A percentile compares a stretch with the other conserved stretches of the same genome.
Evolutionary conservation across 169 alveolate species (phyloP).

Genomic region (Perkinsus olseni): DNA sequence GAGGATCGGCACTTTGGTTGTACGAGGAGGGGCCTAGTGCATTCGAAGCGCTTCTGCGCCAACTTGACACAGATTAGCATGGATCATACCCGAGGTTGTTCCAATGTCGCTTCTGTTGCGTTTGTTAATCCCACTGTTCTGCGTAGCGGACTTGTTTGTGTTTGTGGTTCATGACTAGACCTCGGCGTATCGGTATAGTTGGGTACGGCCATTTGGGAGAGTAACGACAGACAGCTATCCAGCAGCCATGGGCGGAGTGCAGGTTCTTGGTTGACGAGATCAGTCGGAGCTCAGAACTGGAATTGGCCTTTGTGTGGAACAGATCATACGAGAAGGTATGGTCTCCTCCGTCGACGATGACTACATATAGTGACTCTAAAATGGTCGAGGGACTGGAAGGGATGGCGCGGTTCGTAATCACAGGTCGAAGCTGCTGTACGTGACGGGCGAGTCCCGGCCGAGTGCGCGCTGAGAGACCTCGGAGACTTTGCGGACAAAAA

Average conservation of each 20-base stretch:
- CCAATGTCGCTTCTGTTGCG: neutral
- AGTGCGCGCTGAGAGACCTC: neutral
- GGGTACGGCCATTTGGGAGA: neutral
- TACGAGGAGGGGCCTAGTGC: neutral
- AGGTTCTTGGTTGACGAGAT: neutral
- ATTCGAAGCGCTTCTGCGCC: neutral
- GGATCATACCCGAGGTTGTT: neutral
- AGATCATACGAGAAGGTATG: neutral
- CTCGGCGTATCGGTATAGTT: neutral
- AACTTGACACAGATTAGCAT: neutral
- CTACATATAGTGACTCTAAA: too few species aligned
- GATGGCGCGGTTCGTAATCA: too few species aligned
- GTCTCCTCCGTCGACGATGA: too few species aligned
- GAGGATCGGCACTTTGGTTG: neutral
- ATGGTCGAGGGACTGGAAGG: too few species aligned
- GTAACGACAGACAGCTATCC: neutral
- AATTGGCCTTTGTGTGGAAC: neutral
- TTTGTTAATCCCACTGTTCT: neutral
- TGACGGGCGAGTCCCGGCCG: neutral
- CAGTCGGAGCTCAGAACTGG: neutral
- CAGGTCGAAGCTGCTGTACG: too few species aligned
- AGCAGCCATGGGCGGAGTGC: neutral
- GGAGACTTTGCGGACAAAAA: neutral
- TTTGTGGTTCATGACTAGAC: neutral
- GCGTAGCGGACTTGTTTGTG: neutral